Base-by-base conservation (phyloP, 2,329 filamentous ascomycete species). In the Penicillium paneum region DNA sequence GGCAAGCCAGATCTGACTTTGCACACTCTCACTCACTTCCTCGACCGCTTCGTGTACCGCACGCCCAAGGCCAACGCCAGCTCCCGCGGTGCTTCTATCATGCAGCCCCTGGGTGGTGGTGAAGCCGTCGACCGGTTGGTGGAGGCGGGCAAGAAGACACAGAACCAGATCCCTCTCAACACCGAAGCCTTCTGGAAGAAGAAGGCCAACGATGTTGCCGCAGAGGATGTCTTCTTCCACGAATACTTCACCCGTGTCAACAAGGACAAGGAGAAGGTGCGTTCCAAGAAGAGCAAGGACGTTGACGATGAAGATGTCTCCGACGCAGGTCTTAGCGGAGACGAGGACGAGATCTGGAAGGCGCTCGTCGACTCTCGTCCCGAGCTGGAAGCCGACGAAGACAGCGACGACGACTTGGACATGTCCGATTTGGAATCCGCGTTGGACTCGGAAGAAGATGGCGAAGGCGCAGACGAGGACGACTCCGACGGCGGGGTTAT, bases 1-100 rank as follows among this genome's bases (percentile, higher is more conserved):
- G 85, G 89, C 59, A 97, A 97, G 73, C 92, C 94, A 0, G 94
- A 99, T 65, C 81, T 97, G 48, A 87, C 89, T 15, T 87, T 91
- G 54, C 93, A 97, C 72, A 94, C 90, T 1, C 82, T 99, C 45
- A 94, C 94, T 67, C 89, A 95, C 72, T 99, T 99, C 80, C 81
- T 99, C 54, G 94, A 99, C 75, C 92, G 95, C 64, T 99, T 99
- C 73, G 91, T 96, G n/a, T 99, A 97, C 81, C 88, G 90, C 63
- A 96, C 94, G 65, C 86, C 93, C 58, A 96, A 96, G 79, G 79
- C 72, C 7, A 64, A 85, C 4, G 82, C 81, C 15, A 71, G 74
- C 19, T 80, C 84, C 29, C 89, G 90, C 60, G 95, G 95, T 46
- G 81, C 83, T 28, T 97, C 91, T 26, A 96, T 99, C 73, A 99